Evolutionary conservation across 1,284 basidiomycete genomes (phyloP).

Genomic region (Melampsora americana): DNA sequence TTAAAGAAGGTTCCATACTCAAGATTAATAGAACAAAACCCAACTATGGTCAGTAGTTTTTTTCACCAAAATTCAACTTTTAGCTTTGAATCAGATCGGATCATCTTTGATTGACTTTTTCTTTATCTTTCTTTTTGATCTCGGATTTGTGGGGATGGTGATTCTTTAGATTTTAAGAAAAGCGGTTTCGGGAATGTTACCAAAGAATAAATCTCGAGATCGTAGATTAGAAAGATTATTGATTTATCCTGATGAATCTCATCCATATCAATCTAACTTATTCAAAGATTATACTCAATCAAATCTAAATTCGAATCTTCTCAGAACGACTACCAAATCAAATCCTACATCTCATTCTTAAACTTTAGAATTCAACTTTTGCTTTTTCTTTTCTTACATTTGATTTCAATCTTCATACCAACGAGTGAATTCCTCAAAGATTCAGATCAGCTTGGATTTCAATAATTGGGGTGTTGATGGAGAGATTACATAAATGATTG

Average conservation of each 20-base stretch:
- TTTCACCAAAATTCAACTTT: too few relatives aligned
- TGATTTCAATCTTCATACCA: too few relatives aligned
- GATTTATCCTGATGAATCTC: slow-evolving; percentile 65
- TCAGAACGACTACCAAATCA: too few relatives aligned
- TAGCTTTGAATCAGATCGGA: too few relatives aligned
- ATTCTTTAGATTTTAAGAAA: slow-evolving; percentile 89
- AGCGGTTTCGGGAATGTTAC: slow-evolving; percentile 92
- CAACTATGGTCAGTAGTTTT: slow-evolving; percentile 88
- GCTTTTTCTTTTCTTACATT: too few relatives aligned
- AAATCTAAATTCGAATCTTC: not conserved
- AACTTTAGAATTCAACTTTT: too few relatives aligned
- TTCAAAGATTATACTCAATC: slow-evolving; percentile 37
- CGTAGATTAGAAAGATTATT: slow-evolving; percentile 76
- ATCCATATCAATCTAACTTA: slow-evolving; percentile 53
- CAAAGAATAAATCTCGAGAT: slow-evolving; percentile 88
- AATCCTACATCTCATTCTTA: too few relatives aligned
- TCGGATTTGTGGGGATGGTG: too few relatives aligned
- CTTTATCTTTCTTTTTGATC: not conserved
- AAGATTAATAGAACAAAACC: slow-evolving; percentile 75
- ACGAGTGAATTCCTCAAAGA: too few relatives aligned
- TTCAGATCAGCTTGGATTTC: too few relatives aligned
- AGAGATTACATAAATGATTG: too few relatives aligned
- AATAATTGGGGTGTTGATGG: too few relatives aligned
- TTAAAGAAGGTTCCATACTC: slow-evolving; percentile 83
- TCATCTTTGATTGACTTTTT: not conserved